Evolutionary conservation across 1,284 basidiomycete genomes (phyloP), one percentile per base, ranked within the genome.

Genomic region (Ustilago trichophora): DNA sequence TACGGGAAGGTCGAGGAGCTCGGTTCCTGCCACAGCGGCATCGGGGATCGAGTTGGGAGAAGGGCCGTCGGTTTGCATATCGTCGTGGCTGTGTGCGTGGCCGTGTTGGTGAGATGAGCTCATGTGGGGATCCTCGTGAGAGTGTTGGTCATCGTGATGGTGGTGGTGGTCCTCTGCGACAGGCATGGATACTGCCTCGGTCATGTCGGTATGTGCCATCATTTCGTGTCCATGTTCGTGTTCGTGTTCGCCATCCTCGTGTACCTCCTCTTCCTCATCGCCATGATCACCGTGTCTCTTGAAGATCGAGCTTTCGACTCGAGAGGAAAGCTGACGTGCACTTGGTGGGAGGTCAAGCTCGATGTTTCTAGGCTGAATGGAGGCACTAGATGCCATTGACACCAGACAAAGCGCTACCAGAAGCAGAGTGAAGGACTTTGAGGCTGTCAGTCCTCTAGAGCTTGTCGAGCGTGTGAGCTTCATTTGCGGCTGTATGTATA

Each of bases 261-360:
- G 18, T 7, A 41, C 34, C 1, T 37, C 43, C 11, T 43, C 49
- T 11, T 38, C 47, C 13, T 49, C 55, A 5, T 70, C 46, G 5
- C 34, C 55, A 26, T 65, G 51, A 22, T 70, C 56, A 12, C 56
- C 67, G 19, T 70, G 67, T 22, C 67, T 56, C 18, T 22, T 31
- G 8, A 49, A 2, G 25, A 62, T 15, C 6, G 18, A 18, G 25
- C 26, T 29, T 2, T 10, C n/a, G 37, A 6, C 11, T 22, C 36
- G 25, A 6, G 21, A 16, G 9, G 38, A 40, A 10, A 49, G 45
- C 27, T 53, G 40, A 4, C 24, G 16, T 3, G 41, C 9, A 16
- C 34, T 43, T 37, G 43, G 42, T n/a, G 31, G 32, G 21, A n/a
- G 51, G 32, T 27, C 38, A 21, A 45, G 42, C n/a, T 50, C 18